Evolutionary conservation across 306 rosid genomes (phyloP), one percentile per base, ranked within the genome.

Genomic region (Prinsepia uniflora): DNA sequence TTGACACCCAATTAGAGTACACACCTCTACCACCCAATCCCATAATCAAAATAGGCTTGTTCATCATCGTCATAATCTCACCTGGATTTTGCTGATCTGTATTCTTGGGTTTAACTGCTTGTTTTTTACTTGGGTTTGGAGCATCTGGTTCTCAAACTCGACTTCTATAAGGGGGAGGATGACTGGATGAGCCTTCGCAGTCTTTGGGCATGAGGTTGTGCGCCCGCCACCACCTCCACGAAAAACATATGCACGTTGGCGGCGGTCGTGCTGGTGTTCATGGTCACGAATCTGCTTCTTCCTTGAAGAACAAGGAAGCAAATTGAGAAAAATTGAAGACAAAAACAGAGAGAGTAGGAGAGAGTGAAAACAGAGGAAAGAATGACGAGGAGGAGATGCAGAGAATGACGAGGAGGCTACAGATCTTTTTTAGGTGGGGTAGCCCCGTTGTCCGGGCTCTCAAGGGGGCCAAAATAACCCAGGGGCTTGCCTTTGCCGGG

Each of bases 121-220:
- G 81, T 75, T 70, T 30, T 82, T 87, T 48, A 87, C 91, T 14
- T 82, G 87, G 43, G 89, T 87, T 47, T 84, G 66, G 7, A 80
- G 84, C 53, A 86, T 72, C 49, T 84, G 89, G 69, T 78, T 82
- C 47, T 87, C 89, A 6, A 87, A 84, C 77, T 84, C 91, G 0
- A 87, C 76, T 45, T 87, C 89, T 2, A 81, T 87, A 24, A 87
- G 84, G 4, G 91, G 82, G 19, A 85, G 82, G n/a, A n/a, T n/a
- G n/a, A n/a, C n/a, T n/a, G 0, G 91, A 87, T 0, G 89, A 82
- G 7, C 91, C 91, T 59, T 87, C 91, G 9, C 89, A 87, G 42
- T 87, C 88, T 61, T 84, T 86, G 0, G 91, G 91, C 89, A 86
- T 84, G 71, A 87, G 91, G 52, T 87, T 87, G 79, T 84, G 86